Conservation (phyloP, 1,284 basidiomycete species). For the Hymenochaete sp. region DNA sequence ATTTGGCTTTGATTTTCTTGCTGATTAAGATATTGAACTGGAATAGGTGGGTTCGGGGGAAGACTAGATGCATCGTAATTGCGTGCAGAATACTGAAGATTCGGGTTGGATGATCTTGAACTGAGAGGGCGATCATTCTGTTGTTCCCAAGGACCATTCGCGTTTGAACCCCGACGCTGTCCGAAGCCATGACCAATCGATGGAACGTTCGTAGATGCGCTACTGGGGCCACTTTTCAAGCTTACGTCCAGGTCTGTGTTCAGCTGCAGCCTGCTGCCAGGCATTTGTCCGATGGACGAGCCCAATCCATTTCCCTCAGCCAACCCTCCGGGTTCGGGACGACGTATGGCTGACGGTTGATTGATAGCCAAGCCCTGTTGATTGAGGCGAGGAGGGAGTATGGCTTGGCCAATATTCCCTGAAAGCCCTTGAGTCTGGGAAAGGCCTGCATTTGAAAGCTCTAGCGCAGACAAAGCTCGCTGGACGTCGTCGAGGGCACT, state of each 20-base stretch:
- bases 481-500: conserved; percentile 63
- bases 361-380: conserved; percentile 41
- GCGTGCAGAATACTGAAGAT: conserved; percentile 43
- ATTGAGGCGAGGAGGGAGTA: conserved; percentile 61
- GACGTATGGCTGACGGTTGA: conserved; percentile 35
- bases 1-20: conserved; percentile 30
- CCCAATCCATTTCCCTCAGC: conserved; percentile 9
- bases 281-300: background rate
- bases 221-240: conserved; percentile 34
- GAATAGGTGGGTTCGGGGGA: conserved; percentile 62
- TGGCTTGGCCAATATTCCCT: conserved; percentile 35
- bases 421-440: conserved; percentile 9
- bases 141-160: conserved; percentile 40
- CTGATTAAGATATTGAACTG: conserved; percentile 60
- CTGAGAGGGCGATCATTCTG: conserved; percentile 34
- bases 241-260: conserved; percentile 55
- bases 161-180: conserved; percentile 22
- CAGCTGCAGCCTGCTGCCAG: conserved; percentile 38
- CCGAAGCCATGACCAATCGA: conserved; percentile 40
- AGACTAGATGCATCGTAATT: conserved; percentile 34
- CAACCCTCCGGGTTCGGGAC: conserved; percentile 23
- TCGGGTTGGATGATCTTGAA: conserved; percentile 57
- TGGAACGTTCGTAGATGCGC: conserved; percentile 33
- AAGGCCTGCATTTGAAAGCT: conserved; percentile 36
- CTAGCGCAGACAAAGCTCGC: conserved; percentile 58